These are phyloP conservation scores for Heliophila coronopifolia DNA, from an alignment of 441 rosid genomes.

Conservation along the genomic window DNA sequence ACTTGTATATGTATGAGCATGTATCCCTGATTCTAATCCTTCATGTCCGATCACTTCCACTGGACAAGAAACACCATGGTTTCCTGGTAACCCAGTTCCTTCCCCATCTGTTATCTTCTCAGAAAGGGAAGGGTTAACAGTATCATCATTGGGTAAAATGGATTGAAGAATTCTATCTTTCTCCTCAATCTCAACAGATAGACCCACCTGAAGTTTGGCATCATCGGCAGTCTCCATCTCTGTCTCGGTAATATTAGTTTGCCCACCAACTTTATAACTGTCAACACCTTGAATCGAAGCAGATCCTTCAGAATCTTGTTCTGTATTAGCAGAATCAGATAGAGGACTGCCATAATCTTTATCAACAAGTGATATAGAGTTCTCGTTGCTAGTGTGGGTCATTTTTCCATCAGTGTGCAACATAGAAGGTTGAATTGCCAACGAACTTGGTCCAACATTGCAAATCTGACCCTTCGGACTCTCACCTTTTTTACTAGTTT, in stretches of 20 bases:
- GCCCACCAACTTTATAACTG: background rate
- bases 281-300: constrained; percentile 10
- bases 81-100: background rate
- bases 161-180: background rate
- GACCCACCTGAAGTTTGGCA: background rate
- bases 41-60: constrained; percentile 12
- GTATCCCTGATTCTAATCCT: constrained; percentile 1
- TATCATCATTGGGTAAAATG: background rate
- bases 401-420: too few species aligned
- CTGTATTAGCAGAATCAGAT: constrained; percentile 19
- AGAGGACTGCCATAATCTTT: constrained; percentile 15
- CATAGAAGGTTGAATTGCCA: too few species aligned
- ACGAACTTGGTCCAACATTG: constrained; percentile 18
- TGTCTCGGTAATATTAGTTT: background rate
- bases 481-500: too few species aligned
- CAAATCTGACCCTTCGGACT: too few species aligned
- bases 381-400: constrained; percentile 21
- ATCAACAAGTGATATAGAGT: constrained; percentile 15
- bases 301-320: constrained; percentile 21
- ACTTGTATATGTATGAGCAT: constrained; percentile 2
- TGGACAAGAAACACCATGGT: constrained; percentile 12
- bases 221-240: constrained; percentile 13
- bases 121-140: background rate
- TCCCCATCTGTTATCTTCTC: constrained; percentile 7
- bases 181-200: constrained; percentile 18